Conservation (phyloP, 169 alveolate genomes). For the Perkinsus marinus region DNA sequence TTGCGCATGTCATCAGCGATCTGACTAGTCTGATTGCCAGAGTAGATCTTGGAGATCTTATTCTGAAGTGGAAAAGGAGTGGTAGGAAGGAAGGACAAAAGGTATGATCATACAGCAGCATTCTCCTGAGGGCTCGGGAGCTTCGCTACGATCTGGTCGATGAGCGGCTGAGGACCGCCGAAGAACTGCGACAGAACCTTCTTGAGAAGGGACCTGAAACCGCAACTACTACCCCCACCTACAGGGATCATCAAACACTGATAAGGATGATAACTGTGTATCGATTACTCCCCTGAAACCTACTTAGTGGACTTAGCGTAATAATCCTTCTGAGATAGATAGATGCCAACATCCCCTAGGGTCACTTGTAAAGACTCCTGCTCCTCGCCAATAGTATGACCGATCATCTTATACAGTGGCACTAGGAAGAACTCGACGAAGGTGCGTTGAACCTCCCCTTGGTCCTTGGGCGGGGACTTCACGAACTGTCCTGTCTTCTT, state of each 20-base stretch:
- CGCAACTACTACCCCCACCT: neutral
- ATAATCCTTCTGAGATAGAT: neutral
- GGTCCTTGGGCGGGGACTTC: conserved; percentile 26
- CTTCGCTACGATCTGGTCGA: conserved; percentile 63
- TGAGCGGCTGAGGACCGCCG: conserved; percentile 66
- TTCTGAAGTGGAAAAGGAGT: conserved; percentile 36
- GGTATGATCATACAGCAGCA: conserved; percentile 2
- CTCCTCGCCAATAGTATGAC: conserved; percentile 87
- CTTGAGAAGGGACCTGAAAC: conserved; percentile 51
- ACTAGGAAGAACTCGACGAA: conserved; percentile 92
- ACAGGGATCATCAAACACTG: no score
- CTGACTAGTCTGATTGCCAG: conserved; percentile 45
- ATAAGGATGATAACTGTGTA: no score
- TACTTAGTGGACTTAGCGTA: neutral
- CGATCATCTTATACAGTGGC: conserved; percentile 92
- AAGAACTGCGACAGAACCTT: conserved; percentile 49
- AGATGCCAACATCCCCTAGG: conserved; percentile 40
- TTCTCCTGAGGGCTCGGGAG: conserved; percentile 61
- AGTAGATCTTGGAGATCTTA: conserved; percentile 49
- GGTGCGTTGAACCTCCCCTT: conserved; percentile 64
- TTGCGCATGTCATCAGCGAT: conserved; percentile 28
- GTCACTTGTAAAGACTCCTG: conserved; percentile 75
- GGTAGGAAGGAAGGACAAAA: conserved; percentile 28
- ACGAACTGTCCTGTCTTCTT: conserved; percentile 28
- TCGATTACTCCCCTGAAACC: no score